A percentile compares a stretch with the other conserved stretches of the same genome.
Evolutionary conservation across 768 basidiomycete genomes (phyloP).

Genomic region (Suillus plorans): DNA sequence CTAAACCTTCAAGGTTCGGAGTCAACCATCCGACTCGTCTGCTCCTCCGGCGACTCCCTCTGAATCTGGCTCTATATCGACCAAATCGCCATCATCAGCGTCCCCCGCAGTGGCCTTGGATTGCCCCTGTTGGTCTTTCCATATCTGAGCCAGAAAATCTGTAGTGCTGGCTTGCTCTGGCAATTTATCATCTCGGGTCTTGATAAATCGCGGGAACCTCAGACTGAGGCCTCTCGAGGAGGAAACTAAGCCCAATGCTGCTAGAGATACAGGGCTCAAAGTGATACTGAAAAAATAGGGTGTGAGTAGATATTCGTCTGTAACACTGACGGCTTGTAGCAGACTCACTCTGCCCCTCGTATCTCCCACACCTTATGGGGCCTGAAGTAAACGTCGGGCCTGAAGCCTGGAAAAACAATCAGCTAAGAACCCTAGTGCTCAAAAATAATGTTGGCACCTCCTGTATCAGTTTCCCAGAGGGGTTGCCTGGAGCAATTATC

Average conservation of each 20-base stretch:
- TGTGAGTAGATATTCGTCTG: constrained; percentile 11
- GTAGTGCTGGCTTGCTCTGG: constrained; percentile 73
- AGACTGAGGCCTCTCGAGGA: constrained; percentile 69
- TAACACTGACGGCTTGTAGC: neutral
- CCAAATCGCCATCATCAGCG: constrained; percentile 58
- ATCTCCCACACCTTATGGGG: constrained; percentile 90
- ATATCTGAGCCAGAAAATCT: constrained; percentile 68
- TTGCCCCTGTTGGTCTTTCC: constrained; percentile 56
- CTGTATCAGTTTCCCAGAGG: constrained; percentile 61
- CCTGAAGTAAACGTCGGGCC: constrained; percentile 66
- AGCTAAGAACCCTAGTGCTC: neutral
- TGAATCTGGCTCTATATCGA: constrained; percentile 48
- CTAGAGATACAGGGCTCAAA: constrained; percentile 81
- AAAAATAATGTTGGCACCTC: constrained; percentile 43
- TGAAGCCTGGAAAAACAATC: constrained; percentile 45
- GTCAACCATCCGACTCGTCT: constrained; percentile 27
- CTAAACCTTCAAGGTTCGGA: neutral
- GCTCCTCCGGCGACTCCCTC: constrained; percentile 25
- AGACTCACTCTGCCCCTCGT: constrained; percentile 64
- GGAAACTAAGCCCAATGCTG: constrained; percentile 64
- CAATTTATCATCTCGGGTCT: constrained; percentile 68
- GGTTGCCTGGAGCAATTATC: constrained; percentile 52
- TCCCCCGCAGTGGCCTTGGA: constrained; percentile 28
- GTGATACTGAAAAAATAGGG: constrained; percentile 54
- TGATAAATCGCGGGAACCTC: constrained; percentile 87